phyloP scores from a whole-genome alignment of 2,329 filamentous ascomycete genomes.

The Scedosporium dehoogii region DNA sequence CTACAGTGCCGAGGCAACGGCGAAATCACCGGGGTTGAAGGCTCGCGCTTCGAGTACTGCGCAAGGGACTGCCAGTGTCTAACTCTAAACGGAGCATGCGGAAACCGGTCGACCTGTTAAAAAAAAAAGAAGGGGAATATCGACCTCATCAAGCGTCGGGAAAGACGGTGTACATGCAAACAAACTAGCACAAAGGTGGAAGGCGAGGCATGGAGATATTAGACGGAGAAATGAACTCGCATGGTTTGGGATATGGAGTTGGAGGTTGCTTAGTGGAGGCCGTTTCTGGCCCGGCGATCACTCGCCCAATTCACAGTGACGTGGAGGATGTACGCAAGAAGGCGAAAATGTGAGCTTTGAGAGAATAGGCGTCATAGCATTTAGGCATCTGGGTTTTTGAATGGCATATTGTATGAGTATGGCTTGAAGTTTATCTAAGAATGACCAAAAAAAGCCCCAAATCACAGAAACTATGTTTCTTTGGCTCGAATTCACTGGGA shows the following conservation, averaged over 20 bases:
- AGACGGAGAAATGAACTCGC: not conserved
- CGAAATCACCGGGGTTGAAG: not conserved
- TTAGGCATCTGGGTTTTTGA: no score
- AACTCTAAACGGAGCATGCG: not conserved
- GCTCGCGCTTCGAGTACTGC: not conserved
- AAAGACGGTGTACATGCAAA: no score
- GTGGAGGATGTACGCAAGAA: not conserved
- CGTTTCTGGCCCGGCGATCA: not conserved
- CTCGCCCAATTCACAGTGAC: not conserved
- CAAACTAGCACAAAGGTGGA: no score
- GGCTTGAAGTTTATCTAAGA: no score
- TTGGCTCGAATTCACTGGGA: no score
- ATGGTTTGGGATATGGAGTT: not conserved
- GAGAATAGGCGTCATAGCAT: no score
- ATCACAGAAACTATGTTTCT: no score
- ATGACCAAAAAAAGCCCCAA: no score
- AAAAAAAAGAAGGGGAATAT: no score
- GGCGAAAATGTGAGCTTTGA: no score
- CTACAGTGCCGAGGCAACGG: not conserved
- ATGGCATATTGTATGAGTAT: no score
- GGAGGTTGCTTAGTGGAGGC: not conserved
- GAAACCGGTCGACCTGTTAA: not conserved
- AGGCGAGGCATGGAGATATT: not conserved
- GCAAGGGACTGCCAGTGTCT: not conserved
- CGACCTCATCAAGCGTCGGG: no score